Base-by-base conservation (phyloP, 768 basidiomycete genomes). In the Tylopilus sp. region DNA sequence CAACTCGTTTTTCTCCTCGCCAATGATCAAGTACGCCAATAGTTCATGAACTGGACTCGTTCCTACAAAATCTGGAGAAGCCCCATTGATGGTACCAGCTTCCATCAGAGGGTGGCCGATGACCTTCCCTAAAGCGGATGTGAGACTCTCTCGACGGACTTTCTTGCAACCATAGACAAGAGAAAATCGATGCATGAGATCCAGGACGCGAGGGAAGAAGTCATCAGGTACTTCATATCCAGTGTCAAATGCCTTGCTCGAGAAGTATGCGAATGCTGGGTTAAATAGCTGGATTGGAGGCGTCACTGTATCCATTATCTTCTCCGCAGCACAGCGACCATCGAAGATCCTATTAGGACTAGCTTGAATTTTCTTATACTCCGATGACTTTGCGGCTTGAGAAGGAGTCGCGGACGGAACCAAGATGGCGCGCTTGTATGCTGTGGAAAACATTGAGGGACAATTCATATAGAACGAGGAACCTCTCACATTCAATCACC, bases 261-360 rank as follows among this genome's bases (percentile, higher is more conserved):
- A 46, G 50, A 72, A 72, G 21, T 40, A 37, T 12, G 62, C 57
- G 36, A 72, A 71, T 14, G 61, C 58, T 17, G 64, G 60, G 30
- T 69, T 49, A 44, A 63, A 59, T 4, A 59, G 12, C 29, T 59
- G 56, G 13, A 59, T 52, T 1, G 57, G 46, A 22, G 52, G 46
- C 3, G 28, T 29, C 22, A 49, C 21, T 0, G 61, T 59, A 31
- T 50, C 22, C 36, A 16, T 25, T 3, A 19, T 29, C 3, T 42
- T 16, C 10, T 0, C 10, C 7, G 7, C 17, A 29, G 46, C 3
- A 19, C 17, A 56, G 1, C 60, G 53, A 28, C 63, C 52, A 25
- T 68, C 60, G 0, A 54, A 54, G 3, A 65, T 29, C n/a, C 24
- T 25, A 25, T 12, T 1, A 2, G n/a, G n/a, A n/a, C 33, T 4